A percentile compares a stretch with the other conserved stretches of the same genome.
Evolutionary conservation across 495 filamentous ascomycete genomes (phyloP).

Genomic region (Tuber magnatum): DNA sequence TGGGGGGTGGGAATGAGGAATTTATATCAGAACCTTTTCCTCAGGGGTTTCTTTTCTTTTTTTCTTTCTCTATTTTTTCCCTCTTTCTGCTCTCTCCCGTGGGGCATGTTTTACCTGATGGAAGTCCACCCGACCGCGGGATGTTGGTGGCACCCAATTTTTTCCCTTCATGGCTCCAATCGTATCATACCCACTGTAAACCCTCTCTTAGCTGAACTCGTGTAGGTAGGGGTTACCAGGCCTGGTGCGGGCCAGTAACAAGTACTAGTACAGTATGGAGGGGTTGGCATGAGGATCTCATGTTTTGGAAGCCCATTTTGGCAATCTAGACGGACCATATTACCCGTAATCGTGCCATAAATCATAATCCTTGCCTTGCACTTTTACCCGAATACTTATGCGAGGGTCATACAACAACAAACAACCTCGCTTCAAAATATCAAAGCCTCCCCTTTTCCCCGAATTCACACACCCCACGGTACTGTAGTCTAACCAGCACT

Average conservation of each 20-base stretch:
- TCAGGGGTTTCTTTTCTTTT: neutral
- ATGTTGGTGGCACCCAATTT: neutral
- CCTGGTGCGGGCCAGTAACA: neutral
- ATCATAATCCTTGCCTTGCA: no score
- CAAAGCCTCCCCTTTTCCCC: neutral
- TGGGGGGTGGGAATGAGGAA: slow-evolving; percentile 4
- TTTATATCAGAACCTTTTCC: slow-evolving; percentile 8
- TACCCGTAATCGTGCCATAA: neutral
- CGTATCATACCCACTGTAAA: neutral
- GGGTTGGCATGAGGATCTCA: neutral
- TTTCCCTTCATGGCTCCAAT: neutral
- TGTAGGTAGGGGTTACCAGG: neutral
- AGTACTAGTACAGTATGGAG: no score
- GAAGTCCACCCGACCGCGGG: neutral
- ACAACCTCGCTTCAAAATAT: neutral
- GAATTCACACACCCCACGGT: no score
- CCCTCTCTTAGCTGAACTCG: neutral
- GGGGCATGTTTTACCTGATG: neutral
- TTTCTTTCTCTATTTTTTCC: neutral
- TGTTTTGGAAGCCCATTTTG: neutral
- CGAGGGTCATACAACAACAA: no score
- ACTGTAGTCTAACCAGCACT: no score
- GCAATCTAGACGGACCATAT: neutral
- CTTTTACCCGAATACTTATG: no score
- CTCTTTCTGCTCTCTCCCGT: neutral